Conservation (phyloP, 345 rosid species). For the Camelina hispida region DNA sequence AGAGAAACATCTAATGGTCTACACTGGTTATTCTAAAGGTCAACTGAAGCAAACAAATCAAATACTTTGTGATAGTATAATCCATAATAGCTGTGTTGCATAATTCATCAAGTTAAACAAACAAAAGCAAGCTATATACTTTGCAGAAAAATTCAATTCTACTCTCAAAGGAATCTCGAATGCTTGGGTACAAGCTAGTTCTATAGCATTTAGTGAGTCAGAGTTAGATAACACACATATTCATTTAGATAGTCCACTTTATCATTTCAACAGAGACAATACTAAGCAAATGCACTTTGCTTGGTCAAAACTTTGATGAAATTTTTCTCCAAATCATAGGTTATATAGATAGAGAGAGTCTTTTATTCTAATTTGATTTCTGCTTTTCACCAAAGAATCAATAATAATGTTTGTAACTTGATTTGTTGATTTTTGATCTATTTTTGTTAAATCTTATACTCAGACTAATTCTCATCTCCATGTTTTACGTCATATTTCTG, state of each 20-base stretch:
- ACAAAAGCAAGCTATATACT: background rate
- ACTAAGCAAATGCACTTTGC: background rate
- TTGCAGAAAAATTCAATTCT: background rate
- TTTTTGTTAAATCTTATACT: too few relatives aligned
- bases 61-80: background rate
- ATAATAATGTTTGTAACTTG: conserved; percentile 39
- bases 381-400: conserved; percentile 1
- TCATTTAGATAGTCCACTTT: background rate
- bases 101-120: background rate
- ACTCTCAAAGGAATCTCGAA: conserved; percentile 4
- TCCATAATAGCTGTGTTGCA: too few relatives aligned
- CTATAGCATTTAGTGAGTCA: background rate
- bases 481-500: too few relatives aligned
- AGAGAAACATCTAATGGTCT: background rate
- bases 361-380: conserved; percentile 28
- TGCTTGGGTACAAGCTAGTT: background rate
- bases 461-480: too few relatives aligned
- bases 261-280: background rate
- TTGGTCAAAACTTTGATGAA: conserved; percentile 8
- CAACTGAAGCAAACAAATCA: background rate
- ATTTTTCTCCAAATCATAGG: conserved; percentile 32
- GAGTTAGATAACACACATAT: background rate
- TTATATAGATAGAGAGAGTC: conserved; percentile 22
- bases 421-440: conserved; percentile 19
- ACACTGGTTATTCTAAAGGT: background rate